Conservation (phyloP, 116 monocot genomes). For the Dioscorea cayenensis region DNA sequence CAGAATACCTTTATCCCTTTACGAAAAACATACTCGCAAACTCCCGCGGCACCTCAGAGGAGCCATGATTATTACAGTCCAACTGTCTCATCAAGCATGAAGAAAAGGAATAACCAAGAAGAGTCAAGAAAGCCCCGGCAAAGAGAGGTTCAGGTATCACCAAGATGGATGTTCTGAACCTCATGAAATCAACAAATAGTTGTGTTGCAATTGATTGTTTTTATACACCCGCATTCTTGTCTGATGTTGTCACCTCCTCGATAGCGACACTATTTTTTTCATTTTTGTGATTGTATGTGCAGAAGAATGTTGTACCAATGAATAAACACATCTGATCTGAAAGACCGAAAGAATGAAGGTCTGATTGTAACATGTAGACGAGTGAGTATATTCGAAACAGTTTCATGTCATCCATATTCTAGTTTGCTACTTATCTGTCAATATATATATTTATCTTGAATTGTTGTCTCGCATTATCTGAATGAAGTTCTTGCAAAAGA, state of each 20-base stretch:
- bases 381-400: no score
- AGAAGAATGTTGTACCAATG: background rate
- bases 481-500: no score
- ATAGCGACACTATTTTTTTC: background rate
- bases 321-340: background rate
- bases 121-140: conserved; percentile 32
- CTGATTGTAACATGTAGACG: background rate
- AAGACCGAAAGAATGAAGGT: background rate
- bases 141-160: conserved; percentile 38
- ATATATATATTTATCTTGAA: no score
- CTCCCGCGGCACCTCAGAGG: conserved; percentile 38
- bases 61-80: conserved; percentile 79
- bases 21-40: conserved; percentile 58
- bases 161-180: conserved; percentile 59
- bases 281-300: conserved; percentile 1
- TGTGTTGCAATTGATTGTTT: background rate
- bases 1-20: conserved; percentile 42
- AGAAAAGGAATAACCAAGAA: conserved; percentile 63
- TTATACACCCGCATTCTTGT: background rate
- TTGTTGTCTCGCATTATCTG: no score
- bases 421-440: no score
- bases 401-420: no score
- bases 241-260: background rate
- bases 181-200: background rate
- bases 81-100: conserved; percentile 87